Base-by-base conservation (phyloP, 192 early-diverging fungal genomes). In the Lobosporangium transversale region DNA sequence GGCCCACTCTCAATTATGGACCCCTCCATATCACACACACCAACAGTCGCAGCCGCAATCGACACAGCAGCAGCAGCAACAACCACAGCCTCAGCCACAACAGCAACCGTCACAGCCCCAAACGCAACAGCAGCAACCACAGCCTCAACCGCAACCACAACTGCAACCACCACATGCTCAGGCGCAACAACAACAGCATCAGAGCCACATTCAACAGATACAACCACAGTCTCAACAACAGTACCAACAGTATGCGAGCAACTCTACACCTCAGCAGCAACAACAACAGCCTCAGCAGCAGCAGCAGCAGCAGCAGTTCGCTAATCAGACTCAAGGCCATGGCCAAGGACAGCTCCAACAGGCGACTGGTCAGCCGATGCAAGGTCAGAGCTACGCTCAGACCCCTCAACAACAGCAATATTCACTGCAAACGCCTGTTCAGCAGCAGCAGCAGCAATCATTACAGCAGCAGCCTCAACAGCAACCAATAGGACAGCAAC, bases 61-160 rank as follows among this genome's bases (percentile, higher is more conserved):
- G 35, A 43, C 4, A 14, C 53, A 0, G 1, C 30, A 23, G 20
- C 60, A 69, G 20, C 36, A 51, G 33, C 21, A 15, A 4, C 40
- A 37, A 4, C 40, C 59, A 56, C 75, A 62, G 21, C 67, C 32
- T 18, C 59, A 58, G 15, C 59, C 30, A 30, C 53, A 42, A 8
- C 58, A 70, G n/a, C 52, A 44, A 24, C 50, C 44, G 20, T 44
- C 14, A 0, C 50, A 43, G 12, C 40, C 52, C 9, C 66, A 68
- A 20, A 32, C 31, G 9, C 63, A 66, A 15, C 2, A 30, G n/a
- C n/a, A n/a, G n/a, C n/a, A n/a, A n/a, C n/a, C n/a, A n/a, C n/a
- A n/a, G n/a, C n/a, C n/a, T n/a, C 62, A 64, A 20, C 50, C 52
- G 14, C 61, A 53, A 24, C 50, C 36, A 23, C 62, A 53, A 29